phyloP scores from a whole-genome alignment of 164 flowering plant species.

The Vitis cinerea region DNA sequence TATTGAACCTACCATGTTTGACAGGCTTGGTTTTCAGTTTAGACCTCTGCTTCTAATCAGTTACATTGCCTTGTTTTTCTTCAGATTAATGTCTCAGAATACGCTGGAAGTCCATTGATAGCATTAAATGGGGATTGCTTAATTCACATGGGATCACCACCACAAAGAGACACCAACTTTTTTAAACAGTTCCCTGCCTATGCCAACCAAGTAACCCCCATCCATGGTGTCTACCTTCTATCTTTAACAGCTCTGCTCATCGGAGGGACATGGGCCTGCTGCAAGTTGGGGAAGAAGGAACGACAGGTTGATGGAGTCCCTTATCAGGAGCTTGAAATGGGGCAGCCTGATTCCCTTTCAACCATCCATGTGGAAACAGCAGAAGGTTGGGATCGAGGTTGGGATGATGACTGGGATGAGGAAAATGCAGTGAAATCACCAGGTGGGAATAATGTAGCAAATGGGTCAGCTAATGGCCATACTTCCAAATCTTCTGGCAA shows the following conservation, averaged over 20 bases:
- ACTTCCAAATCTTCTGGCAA: constrained; percentile 9
- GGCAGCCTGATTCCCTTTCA: constrained; percentile 32
- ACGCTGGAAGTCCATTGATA: constrained; percentile 10
- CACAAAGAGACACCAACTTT: constrained; percentile 9
- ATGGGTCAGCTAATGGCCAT: constrained; percentile 10
- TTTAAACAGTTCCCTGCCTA: constrained; percentile 23
- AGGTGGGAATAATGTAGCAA: constrained; percentile 3
- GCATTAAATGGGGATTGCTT: constrained; percentile 20
- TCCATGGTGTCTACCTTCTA: constrained; percentile 19
- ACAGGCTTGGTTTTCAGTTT: too few species aligned
- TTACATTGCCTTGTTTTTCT: not conserved
- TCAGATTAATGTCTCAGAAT: constrained; percentile 29
- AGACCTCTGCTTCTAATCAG: too few species aligned
- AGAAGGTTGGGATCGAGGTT: not conserved
- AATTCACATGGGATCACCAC: constrained; percentile 8
- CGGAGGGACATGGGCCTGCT: constrained; percentile 40
- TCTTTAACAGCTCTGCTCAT: constrained; percentile 16
- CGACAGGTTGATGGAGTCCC: constrained; percentile 26
- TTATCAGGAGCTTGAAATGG: constrained; percentile 60
- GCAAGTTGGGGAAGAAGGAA: constrained; percentile 27
- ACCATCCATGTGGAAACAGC: constrained; percentile 7
- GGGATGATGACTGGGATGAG: constrained; percentile 4
- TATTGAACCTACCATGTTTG: too few species aligned
- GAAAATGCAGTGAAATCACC: not conserved
- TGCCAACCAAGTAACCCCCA: constrained; percentile 28